A percentile compares a stretch with the other conserved stretches of the same genome.
Conservation (phyloP, 148 eudicot species). For the Camellia granthamiana region DNA sequence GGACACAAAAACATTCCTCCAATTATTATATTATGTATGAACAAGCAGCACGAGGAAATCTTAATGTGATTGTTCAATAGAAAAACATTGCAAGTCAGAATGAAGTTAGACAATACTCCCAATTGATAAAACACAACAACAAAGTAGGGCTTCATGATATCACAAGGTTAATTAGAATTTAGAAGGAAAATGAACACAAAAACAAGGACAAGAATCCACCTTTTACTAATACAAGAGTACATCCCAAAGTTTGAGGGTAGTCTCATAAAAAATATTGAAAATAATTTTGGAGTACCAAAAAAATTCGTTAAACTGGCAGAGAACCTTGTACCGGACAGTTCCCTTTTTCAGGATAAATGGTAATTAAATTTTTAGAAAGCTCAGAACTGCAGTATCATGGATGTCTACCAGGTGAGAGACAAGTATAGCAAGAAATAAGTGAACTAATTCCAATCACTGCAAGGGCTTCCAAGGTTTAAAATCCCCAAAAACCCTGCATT, state of each 20-base stretch:
- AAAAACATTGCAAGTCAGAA: neutral
- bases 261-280: neutral
- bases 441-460: neutral
- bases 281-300: neutral
- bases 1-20: slow-evolving; percentile 20
- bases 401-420: neutral
- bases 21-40: neutral
- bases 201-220: no score
- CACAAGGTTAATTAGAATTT: no score
- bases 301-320: neutral
- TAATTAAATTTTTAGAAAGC: neutral
- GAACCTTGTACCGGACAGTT: neutral
- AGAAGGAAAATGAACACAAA: no score
- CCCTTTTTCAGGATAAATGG: neutral
- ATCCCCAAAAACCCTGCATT: neutral
- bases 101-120: neutral
- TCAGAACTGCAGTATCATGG: neutral
- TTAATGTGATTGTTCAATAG: neutral
- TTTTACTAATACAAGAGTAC: no score
- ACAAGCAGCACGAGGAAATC: neutral
- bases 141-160: neutral
- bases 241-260: no score
- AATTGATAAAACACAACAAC: neutral
- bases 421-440: neutral
- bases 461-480: neutral